Conservation (phyloP, 164 flowering plant species). For the Chimonanthus salicifolius region DNA sequence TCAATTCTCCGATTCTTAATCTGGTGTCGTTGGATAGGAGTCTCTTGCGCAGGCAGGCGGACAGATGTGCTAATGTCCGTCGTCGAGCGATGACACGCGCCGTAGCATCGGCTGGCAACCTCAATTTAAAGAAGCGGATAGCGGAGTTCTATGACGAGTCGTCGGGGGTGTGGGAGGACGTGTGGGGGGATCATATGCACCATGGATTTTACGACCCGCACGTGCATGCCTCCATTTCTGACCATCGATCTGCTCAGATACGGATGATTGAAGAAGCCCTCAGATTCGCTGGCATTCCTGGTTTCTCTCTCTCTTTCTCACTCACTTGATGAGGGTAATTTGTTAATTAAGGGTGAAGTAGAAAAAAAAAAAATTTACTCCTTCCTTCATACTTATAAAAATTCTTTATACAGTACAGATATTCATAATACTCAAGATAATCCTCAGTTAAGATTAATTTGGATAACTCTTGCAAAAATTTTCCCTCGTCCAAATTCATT, state of each 20-base stretch:
- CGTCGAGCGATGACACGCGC: not conserved
- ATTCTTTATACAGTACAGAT: no score
- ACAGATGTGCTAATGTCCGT: no score
- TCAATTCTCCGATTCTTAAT: no score
- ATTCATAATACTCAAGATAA: no score
- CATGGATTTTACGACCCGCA: constrained; percentile 77
- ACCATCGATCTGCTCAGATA: constrained; percentile 83
- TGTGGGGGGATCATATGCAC: constrained; percentile 99
- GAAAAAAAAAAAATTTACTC: no score
- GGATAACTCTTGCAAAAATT: no score
- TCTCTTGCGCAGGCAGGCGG: no score
- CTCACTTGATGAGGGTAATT: not conserved
- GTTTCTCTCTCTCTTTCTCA: constrained; percentile 16
- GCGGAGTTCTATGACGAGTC: constrained; percentile 89
- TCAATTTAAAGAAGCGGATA: constrained; percentile 49
- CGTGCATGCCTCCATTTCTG: constrained; percentile 33
- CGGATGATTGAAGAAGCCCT: constrained; percentile 91
- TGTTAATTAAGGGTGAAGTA: no score
- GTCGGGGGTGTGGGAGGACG: constrained; percentile 68
- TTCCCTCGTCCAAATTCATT: no score
- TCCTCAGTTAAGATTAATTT: no score
- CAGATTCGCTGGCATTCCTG: constrained; percentile 58
- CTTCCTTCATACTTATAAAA: no score
- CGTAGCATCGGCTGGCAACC: not conserved
- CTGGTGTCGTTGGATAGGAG: no score